Percentiles rank a stretch among this genome's conserved stretches.
phyloP scores from a whole-genome alignment of 768 basidiomycete genomes.

The Piloderma croceum region DNA sequence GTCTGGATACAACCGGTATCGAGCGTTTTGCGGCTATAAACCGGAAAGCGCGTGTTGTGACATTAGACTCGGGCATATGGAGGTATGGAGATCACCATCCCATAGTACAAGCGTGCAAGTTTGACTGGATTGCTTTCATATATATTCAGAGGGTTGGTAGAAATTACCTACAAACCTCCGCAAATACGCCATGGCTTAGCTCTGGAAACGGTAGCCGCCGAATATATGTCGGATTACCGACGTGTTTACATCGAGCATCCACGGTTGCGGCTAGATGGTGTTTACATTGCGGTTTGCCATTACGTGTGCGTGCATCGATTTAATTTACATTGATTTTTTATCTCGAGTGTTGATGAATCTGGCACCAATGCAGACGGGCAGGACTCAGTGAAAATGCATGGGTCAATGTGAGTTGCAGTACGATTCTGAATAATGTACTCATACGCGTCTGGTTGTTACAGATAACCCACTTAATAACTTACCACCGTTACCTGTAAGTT shows the following conservation, averaged over 20 bases:
- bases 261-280: constrained; percentile 77
- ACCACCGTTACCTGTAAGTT: constrained; percentile 83
- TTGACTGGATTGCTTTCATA: constrained; percentile 1
- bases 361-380: constrained; percentile 56
- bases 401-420: constrained; percentile 61
- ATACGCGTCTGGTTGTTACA: constrained; percentile 23
- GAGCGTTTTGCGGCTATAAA: constrained; percentile 75
- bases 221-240: constrained; percentile 62
- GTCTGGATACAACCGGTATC: constrained; percentile 59
- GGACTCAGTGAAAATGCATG: constrained; percentile 82
- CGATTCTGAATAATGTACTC: constrained; percentile 2
- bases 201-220: constrained; percentile 44
- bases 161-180: constrained; percentile 64
- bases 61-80: constrained; percentile 69
- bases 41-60: constrained; percentile 69
- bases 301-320: constrained; percentile 53
- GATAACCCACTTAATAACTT: constrained; percentile 84
- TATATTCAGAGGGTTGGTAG: constrained; percentile 54
- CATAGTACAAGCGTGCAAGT: constrained; percentile 2
- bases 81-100: too few species aligned
- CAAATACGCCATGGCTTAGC: constrained; percentile 55
- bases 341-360: too few species aligned
- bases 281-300: constrained; percentile 89
- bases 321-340: too few species aligned
- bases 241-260: constrained; percentile 80